Evolutionary conservation across 2,329 filamentous ascomycete species (phyloP).

Genomic region (Aspergillus awamori): DNA sequence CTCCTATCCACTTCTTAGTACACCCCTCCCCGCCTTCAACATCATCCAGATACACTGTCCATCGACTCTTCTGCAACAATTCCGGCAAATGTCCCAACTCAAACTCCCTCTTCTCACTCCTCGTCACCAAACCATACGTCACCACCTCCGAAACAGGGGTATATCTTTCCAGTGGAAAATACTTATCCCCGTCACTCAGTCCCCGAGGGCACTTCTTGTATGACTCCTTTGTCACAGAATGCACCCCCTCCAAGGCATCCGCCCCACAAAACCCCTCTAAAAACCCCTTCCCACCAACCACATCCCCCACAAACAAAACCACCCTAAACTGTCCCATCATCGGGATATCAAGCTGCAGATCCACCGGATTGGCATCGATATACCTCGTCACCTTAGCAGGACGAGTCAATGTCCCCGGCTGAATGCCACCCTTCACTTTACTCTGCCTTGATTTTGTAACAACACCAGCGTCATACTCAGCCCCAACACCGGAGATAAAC

Average conservation of each 20-base stretch:
- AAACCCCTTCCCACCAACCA: constrained; percentile 60
- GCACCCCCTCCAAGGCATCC: constrained; percentile 47
- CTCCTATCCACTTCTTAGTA: constrained; percentile 71
- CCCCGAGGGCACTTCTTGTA: constrained; percentile 63
- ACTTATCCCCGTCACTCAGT: constrained; percentile 64
- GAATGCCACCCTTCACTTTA: constrained; percentile 49
- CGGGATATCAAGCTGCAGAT: constrained; percentile 76
- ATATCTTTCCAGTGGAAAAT: constrained; percentile 69
- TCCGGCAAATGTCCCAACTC: constrained; percentile 68
- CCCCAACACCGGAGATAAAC: constrained; percentile 73
- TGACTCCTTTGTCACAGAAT: constrained; percentile 63
- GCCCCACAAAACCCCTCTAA: constrained; percentile 61
- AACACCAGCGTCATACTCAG: constrained; percentile 64
- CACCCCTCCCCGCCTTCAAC: constrained; percentile 57
- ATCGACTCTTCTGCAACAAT: constrained; percentile 65
- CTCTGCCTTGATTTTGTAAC: constrained; percentile 54
- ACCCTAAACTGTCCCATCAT: constrained; percentile 76
- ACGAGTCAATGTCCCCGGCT: constrained; percentile 54
- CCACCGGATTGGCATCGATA: constrained; percentile 76
- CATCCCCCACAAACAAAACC: constrained; percentile 69
- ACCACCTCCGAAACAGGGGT: constrained; percentile 68
- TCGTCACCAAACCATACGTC: constrained; percentile 70
- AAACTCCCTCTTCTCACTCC: constrained; percentile 61
- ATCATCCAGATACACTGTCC: constrained; percentile 74
- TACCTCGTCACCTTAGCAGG: constrained; percentile 73